Conservation (phyloP, 768 basidiomycete genomes). For the Amanita rubescens region DNA sequence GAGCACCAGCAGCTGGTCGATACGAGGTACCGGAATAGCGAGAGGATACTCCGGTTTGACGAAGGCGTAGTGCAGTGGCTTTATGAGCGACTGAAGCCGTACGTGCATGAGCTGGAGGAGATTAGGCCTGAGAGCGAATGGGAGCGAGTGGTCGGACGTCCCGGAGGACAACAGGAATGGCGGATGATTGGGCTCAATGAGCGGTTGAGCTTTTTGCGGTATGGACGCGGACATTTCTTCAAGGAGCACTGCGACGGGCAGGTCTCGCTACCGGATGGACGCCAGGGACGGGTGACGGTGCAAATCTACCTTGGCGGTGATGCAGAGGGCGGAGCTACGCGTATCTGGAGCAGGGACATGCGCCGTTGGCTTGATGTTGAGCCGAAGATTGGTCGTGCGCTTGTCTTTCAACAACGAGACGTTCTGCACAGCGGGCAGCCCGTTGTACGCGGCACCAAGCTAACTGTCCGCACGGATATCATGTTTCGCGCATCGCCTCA, state of each 20-base stretch:
- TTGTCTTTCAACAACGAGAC: slow-evolving; percentile 37
- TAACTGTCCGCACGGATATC: slow-evolving; percentile 34
- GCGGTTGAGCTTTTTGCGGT: slow-evolving; percentile 36
- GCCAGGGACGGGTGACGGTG: slow-evolving; percentile 32
- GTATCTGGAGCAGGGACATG: slow-evolving; percentile 25
- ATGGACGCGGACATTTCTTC: slow-evolving; percentile 38
- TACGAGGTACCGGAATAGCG: slow-evolving; percentile 32
- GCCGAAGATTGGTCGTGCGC: slow-evolving; percentile 33
- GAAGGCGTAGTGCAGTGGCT: slow-evolving; percentile 24
- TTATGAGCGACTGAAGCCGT: slow-evolving; percentile 28
- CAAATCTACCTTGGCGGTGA: slow-evolving; percentile 36
- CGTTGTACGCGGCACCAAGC: slow-evolving; percentile 32
- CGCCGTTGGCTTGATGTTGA: slow-evolving; percentile 30
- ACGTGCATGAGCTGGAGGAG: slow-evolving; percentile 29
- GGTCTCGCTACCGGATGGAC: slow-evolving; percentile 28
- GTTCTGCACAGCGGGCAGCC: slow-evolving; percentile 37
- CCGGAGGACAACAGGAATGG: slow-evolving; percentile 23
- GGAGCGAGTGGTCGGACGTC: slow-evolving; percentile 22
- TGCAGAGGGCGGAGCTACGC: slow-evolving; percentile 33
- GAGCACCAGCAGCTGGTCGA: slow-evolving; percentile 24
- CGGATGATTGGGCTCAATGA: slow-evolving; percentile 33
- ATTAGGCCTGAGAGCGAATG: slow-evolving; percentile 26
- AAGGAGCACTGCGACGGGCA: slow-evolving; percentile 32
- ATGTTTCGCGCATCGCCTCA: slow-evolving; percentile 16
- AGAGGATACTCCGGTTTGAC: slow-evolving; percentile 31